Evolutionary conservation across 225 moss, liverwort and hornwort genomes (phyloP), one percentile per base, ranked within the genome.

Genomic region (Pseudoscleropodium purum): DNA sequence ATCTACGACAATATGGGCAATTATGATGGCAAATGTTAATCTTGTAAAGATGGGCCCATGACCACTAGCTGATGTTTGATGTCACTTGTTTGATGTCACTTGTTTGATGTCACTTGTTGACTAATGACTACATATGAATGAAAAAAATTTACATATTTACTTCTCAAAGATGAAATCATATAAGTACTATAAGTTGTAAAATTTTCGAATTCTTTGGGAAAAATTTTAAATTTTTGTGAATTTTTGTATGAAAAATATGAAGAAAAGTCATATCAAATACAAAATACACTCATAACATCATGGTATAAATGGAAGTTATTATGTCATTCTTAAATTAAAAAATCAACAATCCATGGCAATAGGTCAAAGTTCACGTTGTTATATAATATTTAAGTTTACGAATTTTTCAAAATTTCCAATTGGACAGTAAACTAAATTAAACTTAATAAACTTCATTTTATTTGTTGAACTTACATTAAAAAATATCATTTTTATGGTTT

Each of bases 1-100:
- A 41, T 26, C 26, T 72, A 45, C 70, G 8, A 69, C 14, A 39
- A 4, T 14, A 39, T 39, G 4, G 70, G 24, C 13, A 2, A 39
- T 2, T 2, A 39, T 70, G 8, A 39, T 1, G 2, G 4, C 1
- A 2, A 23, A n/a, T 7, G 69, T 69, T 37, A 65, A 34, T 5
- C 2, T 5, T 18, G 0, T 20, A 67, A n/a, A n/a, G 21, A 69
- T 0, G 0, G 0, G 13, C 12, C 68, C 1, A 21, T 21, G 11
- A 67, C 6, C 5, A 36, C 2, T n/a, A n/a, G n/a, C n/a, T n/a
- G n/a, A n/a, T n/a, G n/a, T n/a, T n/a, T n/a, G n/a, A n/a, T n/a
- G n/a, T n/a, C n/a, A n/a, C n/a, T n/a, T n/a, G n/a, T n/a, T n/a
- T n/a, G n/a, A n/a, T n/a, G n/a, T n/a, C n/a, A n/a, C n/a, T n/a